A percentile compares a stretch with the other conserved stretches of the same genome.
phyloP scores from a whole-genome alignment of 305 asterid species.

The Fraxinus nigra region DNA sequence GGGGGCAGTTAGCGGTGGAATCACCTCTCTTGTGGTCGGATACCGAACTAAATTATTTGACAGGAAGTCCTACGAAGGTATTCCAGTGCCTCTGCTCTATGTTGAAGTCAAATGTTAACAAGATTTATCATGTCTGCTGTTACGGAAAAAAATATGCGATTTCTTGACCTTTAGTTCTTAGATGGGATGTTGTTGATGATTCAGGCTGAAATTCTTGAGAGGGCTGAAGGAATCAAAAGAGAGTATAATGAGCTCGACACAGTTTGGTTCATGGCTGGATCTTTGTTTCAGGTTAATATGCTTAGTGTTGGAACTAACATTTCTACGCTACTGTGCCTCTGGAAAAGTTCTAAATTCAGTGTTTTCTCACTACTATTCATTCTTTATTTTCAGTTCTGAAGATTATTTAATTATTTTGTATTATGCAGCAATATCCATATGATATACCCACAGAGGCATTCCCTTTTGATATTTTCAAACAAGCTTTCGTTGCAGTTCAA shows the following conservation, averaged over 20 bases:
- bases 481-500: constrained; percentile 98
- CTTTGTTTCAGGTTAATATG: constrained; percentile 70
- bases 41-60: constrained; percentile 72
- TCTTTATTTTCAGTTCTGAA: constrained; percentile 16
- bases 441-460: constrained; percentile 99
- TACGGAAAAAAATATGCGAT: not conserved
- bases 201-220: constrained; percentile 73
- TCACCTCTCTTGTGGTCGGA: constrained; percentile 95
- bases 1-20: constrained; percentile 98
- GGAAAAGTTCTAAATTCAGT: not conserved
- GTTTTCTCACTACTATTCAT: constrained; percentile 12
- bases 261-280: constrained; percentile 99
- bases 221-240: constrained; percentile 91
- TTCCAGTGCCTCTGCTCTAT: constrained; percentile 19
- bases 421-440: constrained; percentile 91
- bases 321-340: not conserved
- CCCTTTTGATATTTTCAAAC: constrained; percentile 90
- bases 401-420: constrained; percentile 24
- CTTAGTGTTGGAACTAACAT: not conserved
- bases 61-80: constrained; percentile 96
- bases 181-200: constrained; percentile 23
- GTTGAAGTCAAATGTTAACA: constrained; percentile 16
- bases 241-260: constrained; percentile 97
- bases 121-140: not conserved
- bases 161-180: constrained; percentile 16